Evolutionary conservation across 139 green algal species (phyloP).

Genomic region (Coccomyxa sp.): DNA sequence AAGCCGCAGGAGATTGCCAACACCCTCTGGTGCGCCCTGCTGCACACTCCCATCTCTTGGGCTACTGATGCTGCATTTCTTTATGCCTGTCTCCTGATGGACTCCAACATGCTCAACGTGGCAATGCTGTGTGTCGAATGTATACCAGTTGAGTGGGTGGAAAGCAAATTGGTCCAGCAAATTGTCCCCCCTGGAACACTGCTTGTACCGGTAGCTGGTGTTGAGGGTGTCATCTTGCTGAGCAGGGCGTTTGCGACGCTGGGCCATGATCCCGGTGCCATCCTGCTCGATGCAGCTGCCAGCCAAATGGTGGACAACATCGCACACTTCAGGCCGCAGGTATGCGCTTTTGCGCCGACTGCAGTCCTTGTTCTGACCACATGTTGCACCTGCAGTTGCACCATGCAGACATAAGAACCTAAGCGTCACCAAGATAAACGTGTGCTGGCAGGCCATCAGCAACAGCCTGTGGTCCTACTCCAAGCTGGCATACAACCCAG

Average conservation of each 20-base stretch:
- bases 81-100: background rate
- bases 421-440: too few relatives aligned
- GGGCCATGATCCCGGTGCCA: constrained; percentile 26
- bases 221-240: background rate
- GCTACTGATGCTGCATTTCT: background rate
- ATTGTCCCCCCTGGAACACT: too few relatives aligned
- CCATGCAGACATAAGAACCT: too few relatives aligned
- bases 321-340: constrained; percentile 19
- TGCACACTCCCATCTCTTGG: constrained; percentile 15
- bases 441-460: constrained; percentile 9
- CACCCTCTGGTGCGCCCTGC: constrained; percentile 22
- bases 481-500: constrained; percentile 44
- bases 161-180: too few relatives aligned
- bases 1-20: constrained; percentile 48
- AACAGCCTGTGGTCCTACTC: constrained; percentile 42
- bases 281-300: constrained; percentile 20
- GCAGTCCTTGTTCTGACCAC: background rate
- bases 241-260: constrained; percentile 29
- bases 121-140: background rate
- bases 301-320: constrained; percentile 29
- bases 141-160: too few relatives aligned
- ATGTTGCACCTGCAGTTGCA: too few relatives aligned
- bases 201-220: too few relatives aligned
- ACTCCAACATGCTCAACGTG: constrained; percentile 9
- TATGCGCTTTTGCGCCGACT: background rate